Base-by-base conservation (phyloP, 2,329 filamentous ascomycete species). In the Penicillium sp. region DNA sequence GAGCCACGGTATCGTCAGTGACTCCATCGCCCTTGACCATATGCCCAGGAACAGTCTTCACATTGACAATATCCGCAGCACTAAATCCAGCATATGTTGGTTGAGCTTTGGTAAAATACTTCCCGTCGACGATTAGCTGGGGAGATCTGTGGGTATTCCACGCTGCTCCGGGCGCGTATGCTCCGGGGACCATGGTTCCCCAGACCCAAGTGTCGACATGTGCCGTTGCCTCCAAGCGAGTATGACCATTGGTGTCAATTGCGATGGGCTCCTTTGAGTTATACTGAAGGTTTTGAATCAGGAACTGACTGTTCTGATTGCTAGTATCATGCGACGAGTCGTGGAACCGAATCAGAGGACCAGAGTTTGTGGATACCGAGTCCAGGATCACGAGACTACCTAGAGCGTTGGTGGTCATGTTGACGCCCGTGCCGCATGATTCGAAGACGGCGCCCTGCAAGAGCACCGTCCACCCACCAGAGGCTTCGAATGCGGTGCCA, bases 401-500 rank as follows among this genome's bases (percentile, higher is more conserved):
- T 5, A 71, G 58, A 13, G 60, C 57, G 30, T 72, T 71, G 25
- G 62, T 57, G 3, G 65, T 72, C 66, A 71, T 72, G 54, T 74
- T 68, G 46, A 75, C 67, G n/a, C 70, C 70, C 7, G 63, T 67
- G 6, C 66, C 67, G 19, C 65, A 73, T 6, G 60, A 68, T 19
- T 72, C 67, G 26, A 76, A 76, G 1, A 54, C 65, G 8, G 68
- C 71, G 5, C 65, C 57, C 30, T 73, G 68, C 4, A 73, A 59
- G 2, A 74, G 64, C 2, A 71, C 68, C 4, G 69, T 71, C 51
- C 63, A 71, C 42, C 72, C 73, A 13, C 71, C 72, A 2, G 65
- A 78, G 0, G 78, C 79, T 6, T 62, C 42, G 48, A 89, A 79
- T 0, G 77, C 72, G 2, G 80, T 81, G 3, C 82, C 84, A 68